Evolutionary conservation across 169 alveolate species (phyloP).

Genomic region (Cryptosporidium ryanae): DNA sequence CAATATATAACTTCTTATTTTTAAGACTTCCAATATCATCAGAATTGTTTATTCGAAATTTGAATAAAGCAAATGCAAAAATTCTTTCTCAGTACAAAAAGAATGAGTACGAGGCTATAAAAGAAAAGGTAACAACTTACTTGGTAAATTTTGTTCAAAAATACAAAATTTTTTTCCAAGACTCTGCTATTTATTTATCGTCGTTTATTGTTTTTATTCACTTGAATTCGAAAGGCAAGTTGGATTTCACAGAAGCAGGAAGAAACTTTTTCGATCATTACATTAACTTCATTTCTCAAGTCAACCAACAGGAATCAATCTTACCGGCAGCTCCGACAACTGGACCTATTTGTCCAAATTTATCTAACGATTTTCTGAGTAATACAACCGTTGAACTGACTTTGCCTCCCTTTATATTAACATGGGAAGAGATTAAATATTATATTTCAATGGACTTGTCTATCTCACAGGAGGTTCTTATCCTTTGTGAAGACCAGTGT

Average conservation of each 20-base stretch:
- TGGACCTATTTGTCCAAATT: not conserved
- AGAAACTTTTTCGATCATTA: constrained; percentile 35
- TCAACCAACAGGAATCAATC: not conserved
- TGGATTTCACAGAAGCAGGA: not conserved
- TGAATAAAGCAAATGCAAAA: not conserved
- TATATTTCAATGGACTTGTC: constrained; percentile 30
- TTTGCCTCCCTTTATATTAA: constrained; percentile 15
- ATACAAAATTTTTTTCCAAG: constrained; percentile 5
- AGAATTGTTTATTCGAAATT: not conserved
- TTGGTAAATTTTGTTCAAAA: not conserved
- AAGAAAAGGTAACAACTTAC: not conserved
- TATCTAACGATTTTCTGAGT: not conserved
- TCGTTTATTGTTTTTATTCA: not conserved
- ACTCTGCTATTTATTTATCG: constrained; percentile 3
- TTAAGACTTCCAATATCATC: not conserved
- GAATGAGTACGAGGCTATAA: not conserved
- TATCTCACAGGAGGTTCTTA: not conserved
- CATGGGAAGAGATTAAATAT: constrained; percentile 45
- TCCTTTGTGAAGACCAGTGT: not conserved
- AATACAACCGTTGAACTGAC: constrained; percentile 2
- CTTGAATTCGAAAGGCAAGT: not conserved
- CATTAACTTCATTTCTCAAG: constrained; percentile 12
- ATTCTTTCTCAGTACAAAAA: not conserved
- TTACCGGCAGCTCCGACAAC: not conserved
- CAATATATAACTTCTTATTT: not conserved